Conservation (phyloP, 139 green algal species). For the Tetradesmus obliquus region DNA sequence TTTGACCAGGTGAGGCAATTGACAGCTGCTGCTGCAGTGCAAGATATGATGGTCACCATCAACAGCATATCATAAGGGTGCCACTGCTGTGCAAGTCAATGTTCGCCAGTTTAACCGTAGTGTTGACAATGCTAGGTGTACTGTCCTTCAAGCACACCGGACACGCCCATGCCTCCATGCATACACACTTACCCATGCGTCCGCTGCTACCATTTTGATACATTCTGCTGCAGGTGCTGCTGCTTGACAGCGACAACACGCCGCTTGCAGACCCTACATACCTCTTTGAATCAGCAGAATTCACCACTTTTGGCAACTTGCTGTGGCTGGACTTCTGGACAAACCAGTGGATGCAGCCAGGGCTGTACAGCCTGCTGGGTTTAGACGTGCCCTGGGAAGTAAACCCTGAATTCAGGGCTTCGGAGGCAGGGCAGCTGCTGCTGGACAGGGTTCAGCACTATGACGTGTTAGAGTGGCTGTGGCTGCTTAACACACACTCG, state of each 20-base stretch:
- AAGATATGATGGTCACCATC: no score
- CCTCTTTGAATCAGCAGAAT: constrained; percentile 42
- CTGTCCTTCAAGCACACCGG: neutral
- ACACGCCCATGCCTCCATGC: neutral
- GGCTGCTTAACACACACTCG: constrained; percentile 37
- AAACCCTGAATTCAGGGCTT: neutral
- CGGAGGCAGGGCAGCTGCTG: constrained; percentile 37
- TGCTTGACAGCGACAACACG: constrained; percentile 45
- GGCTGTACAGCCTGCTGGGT: constrained; percentile 21
- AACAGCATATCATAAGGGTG: no score
- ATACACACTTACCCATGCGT: neutral
- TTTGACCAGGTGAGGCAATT: constrained; percentile 17
- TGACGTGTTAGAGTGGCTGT: constrained; percentile 44
- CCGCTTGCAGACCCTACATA: constrained; percentile 43
- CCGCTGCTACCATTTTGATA: neutral
- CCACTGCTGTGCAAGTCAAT: neutral
- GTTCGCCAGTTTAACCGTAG: neutral
- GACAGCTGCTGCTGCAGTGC: neutral
- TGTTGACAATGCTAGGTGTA: neutral
- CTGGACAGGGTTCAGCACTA: constrained; percentile 37
- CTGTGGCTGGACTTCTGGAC: constrained; percentile 57
- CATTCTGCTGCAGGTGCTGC: constrained; percentile 11
- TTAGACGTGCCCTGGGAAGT: constrained; percentile 27
- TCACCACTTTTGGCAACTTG: constrained; percentile 30
- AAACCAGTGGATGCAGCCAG: constrained; percentile 39